Percentiles rank a stretch among this genome's conserved stretches.
These are phyloP conservation scores for Saccharomyces eubayanus DNA, from an alignment of 805 yeast genomes.

Conservation along the genomic window DNA sequence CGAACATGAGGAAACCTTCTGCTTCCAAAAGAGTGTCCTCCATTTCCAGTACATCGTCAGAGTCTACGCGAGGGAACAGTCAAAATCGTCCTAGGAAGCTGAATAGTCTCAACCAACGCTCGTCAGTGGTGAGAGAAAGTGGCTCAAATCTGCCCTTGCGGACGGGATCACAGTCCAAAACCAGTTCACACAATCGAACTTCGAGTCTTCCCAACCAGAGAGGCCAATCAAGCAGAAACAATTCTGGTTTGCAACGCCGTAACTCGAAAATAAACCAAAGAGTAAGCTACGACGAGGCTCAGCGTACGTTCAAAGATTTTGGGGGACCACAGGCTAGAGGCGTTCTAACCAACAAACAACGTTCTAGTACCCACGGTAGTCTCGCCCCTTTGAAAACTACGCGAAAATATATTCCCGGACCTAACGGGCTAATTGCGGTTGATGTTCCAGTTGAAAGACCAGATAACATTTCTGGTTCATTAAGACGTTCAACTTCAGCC, in stretches of 20 bases:
- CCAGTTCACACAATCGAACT: constrained; percentile 4
- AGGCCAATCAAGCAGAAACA: constrained; percentile 3
- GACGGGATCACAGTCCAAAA: not conserved
- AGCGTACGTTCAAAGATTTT: constrained; percentile 27
- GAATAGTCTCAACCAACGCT: not conserved
- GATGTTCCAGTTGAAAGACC: constrained; percentile 49
- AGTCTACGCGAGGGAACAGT: constrained; percentile 3
- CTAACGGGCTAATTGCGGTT: constrained; percentile 57
- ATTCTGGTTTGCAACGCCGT: not conserved
- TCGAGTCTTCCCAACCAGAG: constrained; percentile 13
- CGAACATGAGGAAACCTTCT: constrained; percentile 5
- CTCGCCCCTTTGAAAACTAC: constrained; percentile 37
- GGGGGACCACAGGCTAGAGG: constrained; percentile 27
- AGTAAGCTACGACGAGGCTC: constrained; percentile 18
- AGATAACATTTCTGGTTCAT: not conserved
- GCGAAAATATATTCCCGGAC: constrained; percentile 66
- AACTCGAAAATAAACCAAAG: not conserved
- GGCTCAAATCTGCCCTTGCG: not conserved
- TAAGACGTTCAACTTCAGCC: constrained; percentile 12
- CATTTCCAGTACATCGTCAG: constrained; percentile 2
- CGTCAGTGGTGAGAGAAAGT: not conserved
- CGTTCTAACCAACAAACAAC: constrained; percentile 10
- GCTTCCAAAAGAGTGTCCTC: not conserved
- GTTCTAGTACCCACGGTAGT: constrained; percentile 20
- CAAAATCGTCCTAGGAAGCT: not conserved